phyloP scores from a whole-genome alignment of 371 early-diverging fungal species.

The Mortierella sp. region DNA sequence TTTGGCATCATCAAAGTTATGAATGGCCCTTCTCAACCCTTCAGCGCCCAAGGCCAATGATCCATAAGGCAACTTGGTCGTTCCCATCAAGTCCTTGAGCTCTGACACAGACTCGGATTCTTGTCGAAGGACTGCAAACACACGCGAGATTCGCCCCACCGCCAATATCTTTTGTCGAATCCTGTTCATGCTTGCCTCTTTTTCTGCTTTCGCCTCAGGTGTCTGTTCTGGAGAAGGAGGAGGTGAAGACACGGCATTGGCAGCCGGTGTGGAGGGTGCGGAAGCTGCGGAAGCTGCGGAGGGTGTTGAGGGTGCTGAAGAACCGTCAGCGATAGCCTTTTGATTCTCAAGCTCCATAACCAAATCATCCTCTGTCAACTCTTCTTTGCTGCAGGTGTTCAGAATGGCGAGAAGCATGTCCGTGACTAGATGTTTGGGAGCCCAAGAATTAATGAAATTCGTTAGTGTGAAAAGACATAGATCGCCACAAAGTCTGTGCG shows the following conservation, averaged over 20 bases:
- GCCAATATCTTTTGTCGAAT: constrained; percentile 93
- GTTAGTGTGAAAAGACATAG: not conserved
- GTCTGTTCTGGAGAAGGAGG: too few species aligned
- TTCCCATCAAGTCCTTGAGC: constrained; percentile 89
- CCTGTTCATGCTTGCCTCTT: constrained; percentile 27
- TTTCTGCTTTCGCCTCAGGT: constrained; percentile 38
- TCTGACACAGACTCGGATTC: constrained; percentile 93
- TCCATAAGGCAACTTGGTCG: constrained; percentile 83
- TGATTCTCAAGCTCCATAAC: constrained; percentile 1
- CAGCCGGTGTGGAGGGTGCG: too few species aligned
- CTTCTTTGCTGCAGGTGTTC: constrained; percentile 89
- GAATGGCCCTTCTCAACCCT: constrained; percentile 90
- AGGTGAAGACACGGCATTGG: too few species aligned
- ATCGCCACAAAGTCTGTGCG: too few species aligned
- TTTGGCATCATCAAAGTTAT: constrained; percentile 92
- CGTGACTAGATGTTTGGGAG: constrained; percentile 70
- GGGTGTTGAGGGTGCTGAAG: too few species aligned
- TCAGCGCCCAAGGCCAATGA: constrained; percentile 90
- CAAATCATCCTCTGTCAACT: constrained; percentile 64
- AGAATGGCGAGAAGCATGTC: constrained; percentile 95
- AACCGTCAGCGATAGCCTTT: too few species aligned
- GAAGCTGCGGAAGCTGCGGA: too few species aligned
- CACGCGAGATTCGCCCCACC: constrained; percentile 89
- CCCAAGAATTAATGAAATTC: not conserved
- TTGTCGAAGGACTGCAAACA: constrained; percentile 89